These are phyloP conservation scores for Amaranthus hypochondriacus DNA, from an alignment of 148 eudicot genomes.

Conservation along the genomic window DNA sequence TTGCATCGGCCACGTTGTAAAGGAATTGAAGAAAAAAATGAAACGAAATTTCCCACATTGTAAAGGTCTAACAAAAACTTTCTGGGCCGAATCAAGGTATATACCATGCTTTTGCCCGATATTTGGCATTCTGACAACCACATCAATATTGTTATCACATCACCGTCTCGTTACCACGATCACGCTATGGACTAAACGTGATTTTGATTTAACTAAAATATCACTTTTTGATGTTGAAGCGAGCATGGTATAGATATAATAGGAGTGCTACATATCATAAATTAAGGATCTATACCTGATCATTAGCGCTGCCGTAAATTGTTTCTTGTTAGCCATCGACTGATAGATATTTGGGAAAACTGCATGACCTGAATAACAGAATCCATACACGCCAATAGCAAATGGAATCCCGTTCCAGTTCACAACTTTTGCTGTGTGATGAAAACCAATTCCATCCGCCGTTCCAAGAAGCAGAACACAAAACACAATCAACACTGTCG, in stretches of 20 bases:
- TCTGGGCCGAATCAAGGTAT: too few species aligned
- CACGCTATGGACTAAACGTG: neutral
- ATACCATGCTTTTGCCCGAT: too few species aligned
- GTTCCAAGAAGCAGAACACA: slow-evolving; percentile 63
- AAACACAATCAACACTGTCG: slow-evolving; percentile 55
- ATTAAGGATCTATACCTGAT: slow-evolving; percentile 34
- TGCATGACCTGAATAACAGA: slow-evolving; percentile 82
- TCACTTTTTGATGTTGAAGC: too few species aligned
- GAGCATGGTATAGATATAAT: too few species aligned
- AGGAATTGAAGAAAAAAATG: too few species aligned
- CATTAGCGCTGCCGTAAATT: slow-evolving; percentile 62
- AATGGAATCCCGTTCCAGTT: slow-evolving; percentile 78
- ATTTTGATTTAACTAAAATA: neutral
- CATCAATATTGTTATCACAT: too few species aligned
- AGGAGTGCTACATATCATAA: neutral
- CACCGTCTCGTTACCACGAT: too few species aligned
- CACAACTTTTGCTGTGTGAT: slow-evolving; percentile 45
- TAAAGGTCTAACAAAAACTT: too few species aligned
- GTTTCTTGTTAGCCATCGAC: slow-evolving; percentile 84
- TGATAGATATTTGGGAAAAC: slow-evolving; percentile 94
- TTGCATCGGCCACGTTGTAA: too few species aligned
- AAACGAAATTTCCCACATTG: too few species aligned
- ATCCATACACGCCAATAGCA: slow-evolving; percentile 81
- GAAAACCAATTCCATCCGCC: slow-evolving; percentile 55
- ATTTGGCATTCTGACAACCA: too few species aligned